Percentiles rank a stretch among this genome's conserved stretches.
Conservation (phyloP, 805 yeast genomes). For the Saccharomyces cerevisiae region DNA sequence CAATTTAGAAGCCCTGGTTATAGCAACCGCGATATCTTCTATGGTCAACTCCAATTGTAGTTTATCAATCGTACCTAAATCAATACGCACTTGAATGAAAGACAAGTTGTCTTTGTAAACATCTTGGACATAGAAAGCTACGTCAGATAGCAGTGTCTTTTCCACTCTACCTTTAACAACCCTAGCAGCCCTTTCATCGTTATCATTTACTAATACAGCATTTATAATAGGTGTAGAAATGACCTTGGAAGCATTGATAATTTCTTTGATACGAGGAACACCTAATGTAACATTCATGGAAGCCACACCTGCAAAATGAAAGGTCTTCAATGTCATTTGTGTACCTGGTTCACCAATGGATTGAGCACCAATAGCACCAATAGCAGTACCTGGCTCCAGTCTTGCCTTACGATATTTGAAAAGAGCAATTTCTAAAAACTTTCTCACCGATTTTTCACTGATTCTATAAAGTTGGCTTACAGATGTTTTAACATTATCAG, state of each 20-base stretch:
- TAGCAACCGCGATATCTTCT: constrained; percentile 78
- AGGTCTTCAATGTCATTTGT: constrained; percentile 92
- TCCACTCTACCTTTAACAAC: constrained; percentile 97
- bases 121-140: constrained; percentile 85
- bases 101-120: constrained; percentile 78
- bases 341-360: constrained; percentile 99
- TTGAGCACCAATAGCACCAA: constrained; percentile 98
- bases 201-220: constrained; percentile 84
- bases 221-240: constrained; percentile 96
- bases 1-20: constrained; percentile 77
- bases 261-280: constrained; percentile 98
- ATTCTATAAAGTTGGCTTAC: constrained; percentile 63
- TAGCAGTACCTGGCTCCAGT: constrained; percentile 98
- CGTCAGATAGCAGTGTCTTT: constrained; percentile 79
- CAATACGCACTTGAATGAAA: constrained; percentile 72
- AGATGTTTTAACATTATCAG: constrained; percentile 35
- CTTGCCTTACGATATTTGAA: constrained; percentile 78
- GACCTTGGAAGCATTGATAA: constrained; percentile 90
- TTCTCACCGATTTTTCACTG: constrained; percentile 47
- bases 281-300: constrained; percentile 98
- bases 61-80: constrained; percentile 74
- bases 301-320: constrained; percentile 99
- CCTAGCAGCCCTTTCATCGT: constrained; percentile 95
- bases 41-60: constrained; percentile 82
- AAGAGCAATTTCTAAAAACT: constrained; percentile 69